phyloP scores from a whole-genome alignment of 768 basidiomycete genomes.

The Tephrocybe sp. region DNA sequence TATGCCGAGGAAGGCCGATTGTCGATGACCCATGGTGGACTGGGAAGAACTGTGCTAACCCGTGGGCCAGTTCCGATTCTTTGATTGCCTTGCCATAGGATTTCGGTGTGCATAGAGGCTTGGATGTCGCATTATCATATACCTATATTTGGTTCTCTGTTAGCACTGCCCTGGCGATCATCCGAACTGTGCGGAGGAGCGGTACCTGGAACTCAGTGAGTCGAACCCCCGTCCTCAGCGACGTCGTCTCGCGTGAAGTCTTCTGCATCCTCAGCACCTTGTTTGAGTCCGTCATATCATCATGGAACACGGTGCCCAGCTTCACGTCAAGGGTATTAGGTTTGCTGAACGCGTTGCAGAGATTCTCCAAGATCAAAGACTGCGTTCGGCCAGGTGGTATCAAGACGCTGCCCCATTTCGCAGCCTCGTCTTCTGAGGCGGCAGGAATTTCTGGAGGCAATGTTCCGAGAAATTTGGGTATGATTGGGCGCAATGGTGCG shows the following conservation, averaged over 20 bases:
- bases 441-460: conserved; percentile 43
- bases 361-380: conserved; percentile 83
- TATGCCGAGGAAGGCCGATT: conserved; percentile 54
- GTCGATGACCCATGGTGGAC: conserved; percentile 25
- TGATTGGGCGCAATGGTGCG: conserved; percentile 50
- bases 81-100: conserved; percentile 77
- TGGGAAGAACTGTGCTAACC: conserved; percentile 79
- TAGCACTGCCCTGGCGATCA: neutral
- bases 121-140: conserved; percentile 56
- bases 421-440: conserved; percentile 49
- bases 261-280: conserved; percentile 79
- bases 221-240: conserved; percentile 69
- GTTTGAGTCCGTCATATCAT: conserved; percentile 58
- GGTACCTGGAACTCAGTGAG: conserved; percentile 88
- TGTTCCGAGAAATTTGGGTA: conserved; percentile 78
- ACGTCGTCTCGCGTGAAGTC: conserved; percentile 69
- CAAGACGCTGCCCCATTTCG: conserved; percentile 16
- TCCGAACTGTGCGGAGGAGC: neutral
- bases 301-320: conserved; percentile 87
- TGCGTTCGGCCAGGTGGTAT: conserved; percentile 35
- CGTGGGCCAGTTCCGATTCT: conserved; percentile 64
- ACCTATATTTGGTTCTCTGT: conserved; percentile 45
- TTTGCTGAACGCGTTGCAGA: conserved; percentile 66
- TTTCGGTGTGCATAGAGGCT: conserved; percentile 64
- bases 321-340: conserved; percentile 92